Base-by-base conservation (phyloP, 208 protist genomes). In the Vickermania ingenoplastis region DNA sequence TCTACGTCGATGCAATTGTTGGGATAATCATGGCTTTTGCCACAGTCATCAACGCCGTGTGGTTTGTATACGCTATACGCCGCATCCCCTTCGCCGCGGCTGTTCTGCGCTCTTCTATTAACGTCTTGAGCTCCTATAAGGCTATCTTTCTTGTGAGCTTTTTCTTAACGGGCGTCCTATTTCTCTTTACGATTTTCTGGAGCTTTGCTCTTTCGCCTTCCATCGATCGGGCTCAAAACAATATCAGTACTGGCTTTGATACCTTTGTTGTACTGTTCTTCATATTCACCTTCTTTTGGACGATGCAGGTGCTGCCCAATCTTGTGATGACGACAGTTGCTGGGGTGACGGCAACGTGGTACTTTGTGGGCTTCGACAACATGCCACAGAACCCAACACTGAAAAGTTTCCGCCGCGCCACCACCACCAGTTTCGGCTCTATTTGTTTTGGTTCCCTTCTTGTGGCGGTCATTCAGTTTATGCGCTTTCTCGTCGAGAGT, bases 391-490 rank as follows among this genome's bases (percentile, higher is more conserved):
- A 27, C 30, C 85, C 86, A 0, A 86, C 86, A 13, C 54, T 53
- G n/a, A 53, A 22, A 13, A 81, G 85, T n/a, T 81, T 95, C 23
- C 61, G 59, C 27, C 82, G 89, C 13, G 81, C 88, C 31, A 67
- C 62, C 27, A 89, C 79, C n/a, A 89, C 67, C 52, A 90, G 76
- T 66, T 80, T 96, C 53, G 91, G 91, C 31, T 88, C 81, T 45
- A 79, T 95, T 63, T 95, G 89, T 66, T 80, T 96, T 27, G 91
- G 86, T 48, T 88, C 91, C 29, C 72, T 95, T 22, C 21, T 93
- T 21, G 83, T 87, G 23, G 78, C 91, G 22, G n/a, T 89, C 21
- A 59, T 91, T 2, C 63, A 75, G 26, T 75, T 89, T 48, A 45
- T 92, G 2, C 75, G 74, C 53, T 80, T 79, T n/a, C 7, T 90